phyloP scores from a whole-genome alignment of 768 basidiomycete genomes.

The Amanita pseudoporphyria region DNA sequence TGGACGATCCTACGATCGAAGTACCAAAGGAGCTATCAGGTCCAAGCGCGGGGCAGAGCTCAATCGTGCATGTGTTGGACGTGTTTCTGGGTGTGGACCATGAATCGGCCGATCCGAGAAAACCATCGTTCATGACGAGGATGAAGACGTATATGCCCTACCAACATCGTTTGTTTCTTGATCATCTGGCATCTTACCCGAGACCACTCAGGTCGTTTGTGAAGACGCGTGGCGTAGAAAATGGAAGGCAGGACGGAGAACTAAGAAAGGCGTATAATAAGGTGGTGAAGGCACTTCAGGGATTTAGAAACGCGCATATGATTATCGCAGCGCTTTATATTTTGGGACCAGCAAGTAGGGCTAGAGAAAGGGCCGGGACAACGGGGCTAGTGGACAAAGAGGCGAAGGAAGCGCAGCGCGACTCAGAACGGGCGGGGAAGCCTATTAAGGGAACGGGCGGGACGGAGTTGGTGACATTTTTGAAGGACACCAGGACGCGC shows the following conservation, averaged over 20 bases:
- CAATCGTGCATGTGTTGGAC: slow-evolving; percentile 65
- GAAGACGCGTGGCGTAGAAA: slow-evolving; percentile 11
- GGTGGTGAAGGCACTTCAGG: slow-evolving; percentile 55
- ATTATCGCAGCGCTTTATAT: slow-evolving; percentile 69
- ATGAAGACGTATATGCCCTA: slow-evolving; percentile 83
- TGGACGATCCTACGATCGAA: slow-evolving; percentile 25
- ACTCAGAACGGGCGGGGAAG: background rate
- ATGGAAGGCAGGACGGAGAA: slow-evolving; percentile 14
- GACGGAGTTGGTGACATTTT: slow-evolving; percentile 64
- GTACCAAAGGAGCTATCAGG: slow-evolving; percentile 56
- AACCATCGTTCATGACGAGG: slow-evolving; percentile 46
- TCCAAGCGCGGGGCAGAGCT: slow-evolving; percentile 77
- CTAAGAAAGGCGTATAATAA: slow-evolving; percentile 51
- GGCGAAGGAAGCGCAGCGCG: slow-evolving; percentile 12
- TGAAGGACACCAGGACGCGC: slow-evolving; percentile 63
- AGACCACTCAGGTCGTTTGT: slow-evolving; percentile 55
- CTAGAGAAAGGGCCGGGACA: slow-evolving; percentile 16
- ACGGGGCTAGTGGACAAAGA: slow-evolving; percentile 7
- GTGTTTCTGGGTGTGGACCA: slow-evolving; percentile 63
- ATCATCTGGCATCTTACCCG: slow-evolving; percentile 50
- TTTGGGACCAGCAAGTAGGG: slow-evolving; percentile 50
- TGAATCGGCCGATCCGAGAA: slow-evolving; percentile 19
- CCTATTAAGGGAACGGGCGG: slow-evolving; percentile 66
- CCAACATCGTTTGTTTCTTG: slow-evolving; percentile 69
- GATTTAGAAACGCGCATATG: slow-evolving; percentile 71